These are phyloP conservation scores for Coleophoma crateriformis DNA, from an alignment of 2,329 filamentous ascomycete species.

Conservation along the genomic window DNA sequence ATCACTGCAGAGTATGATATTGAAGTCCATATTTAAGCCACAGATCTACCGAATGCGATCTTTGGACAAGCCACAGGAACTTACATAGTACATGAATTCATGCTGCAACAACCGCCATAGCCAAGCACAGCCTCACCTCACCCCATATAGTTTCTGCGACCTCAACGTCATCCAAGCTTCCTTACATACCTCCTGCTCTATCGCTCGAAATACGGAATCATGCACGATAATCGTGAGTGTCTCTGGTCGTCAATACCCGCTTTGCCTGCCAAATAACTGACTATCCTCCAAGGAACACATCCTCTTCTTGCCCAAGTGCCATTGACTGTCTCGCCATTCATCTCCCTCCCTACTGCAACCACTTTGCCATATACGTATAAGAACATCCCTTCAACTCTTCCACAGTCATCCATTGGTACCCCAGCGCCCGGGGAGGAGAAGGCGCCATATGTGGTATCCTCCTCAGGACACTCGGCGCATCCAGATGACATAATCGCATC, in stretches of 20 bases:
- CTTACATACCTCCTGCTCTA: background rate
- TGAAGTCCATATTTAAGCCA: background rate
- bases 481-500: slow-evolving; percentile 81
- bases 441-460: slow-evolving; percentile 70
- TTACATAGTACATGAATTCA: too few species aligned
- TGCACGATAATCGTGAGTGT: slow-evolving; percentile 24
- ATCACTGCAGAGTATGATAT: too few species aligned
- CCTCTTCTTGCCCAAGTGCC: slow-evolving; percentile 88
- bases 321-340: slow-evolving; percentile 88
- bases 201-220: slow-evolving; percentile 2
- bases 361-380: slow-evolving; percentile 96
- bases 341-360: slow-evolving; percentile 81
- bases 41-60: background rate
- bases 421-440: slow-evolving; percentile 39
- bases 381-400: slow-evolving; percentile 78
- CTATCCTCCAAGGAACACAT: slow-evolving; percentile 58
- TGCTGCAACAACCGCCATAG: background rate
- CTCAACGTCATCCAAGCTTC: background rate
- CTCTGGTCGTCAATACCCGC: too few species aligned
- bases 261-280: too few species aligned
- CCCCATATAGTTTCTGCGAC: background rate
- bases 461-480: slow-evolving; percentile 75
- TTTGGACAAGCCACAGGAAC: too few species aligned
- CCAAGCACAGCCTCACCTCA: background rate
- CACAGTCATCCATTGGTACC: slow-evolving; percentile 60